phyloP scores from a whole-genome alignment of 352 stramenopile genomes.

The Globisporangium solare region DNA sequence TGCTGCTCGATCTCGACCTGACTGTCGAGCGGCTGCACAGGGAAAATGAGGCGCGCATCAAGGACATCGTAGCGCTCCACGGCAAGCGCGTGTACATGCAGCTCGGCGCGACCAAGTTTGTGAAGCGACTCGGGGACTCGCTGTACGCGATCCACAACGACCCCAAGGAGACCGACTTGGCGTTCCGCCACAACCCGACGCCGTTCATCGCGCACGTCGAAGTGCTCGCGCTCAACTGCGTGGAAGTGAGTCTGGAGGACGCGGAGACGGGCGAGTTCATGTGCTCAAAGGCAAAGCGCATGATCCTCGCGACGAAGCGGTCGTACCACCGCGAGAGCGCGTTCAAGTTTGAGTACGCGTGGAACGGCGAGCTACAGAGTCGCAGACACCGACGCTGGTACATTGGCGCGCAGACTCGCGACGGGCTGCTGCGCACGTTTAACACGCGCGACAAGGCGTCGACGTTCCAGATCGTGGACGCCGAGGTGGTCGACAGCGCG shows the following conservation, averaged over 20 bases:
- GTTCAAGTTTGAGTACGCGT: conserved; percentile 68
- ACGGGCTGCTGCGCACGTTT: conserved; percentile 61
- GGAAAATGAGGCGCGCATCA: conserved; percentile 26
- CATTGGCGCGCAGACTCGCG: conserved; percentile 55
- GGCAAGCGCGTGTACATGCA: conserved; percentile 59
- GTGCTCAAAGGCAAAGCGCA: conserved; percentile 44
- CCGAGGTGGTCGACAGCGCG: conserved; percentile 40
- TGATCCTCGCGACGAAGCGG: conserved; percentile 37
- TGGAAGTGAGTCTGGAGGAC: conserved; percentile 47
- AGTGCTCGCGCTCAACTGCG: conserved; percentile 47
- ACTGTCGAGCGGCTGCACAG: conserved; percentile 31
- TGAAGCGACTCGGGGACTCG: conserved; percentile 47
- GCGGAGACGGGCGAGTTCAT: conserved; percentile 35
- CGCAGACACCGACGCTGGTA: conserved; percentile 63
- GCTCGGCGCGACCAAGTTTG: conserved; percentile 29
- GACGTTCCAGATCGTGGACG: conserved; percentile 58
- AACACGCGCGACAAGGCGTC: conserved; percentile 49
- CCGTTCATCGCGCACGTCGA: conserved; percentile 36
- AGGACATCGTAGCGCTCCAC: conserved; percentile 22
- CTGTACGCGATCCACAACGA: conserved; percentile 59
- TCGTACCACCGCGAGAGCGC: conserved; percentile 54
- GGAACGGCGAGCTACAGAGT: conserved; percentile 68
- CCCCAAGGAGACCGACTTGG: conserved; percentile 49
- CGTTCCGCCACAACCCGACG: conserved; percentile 56
- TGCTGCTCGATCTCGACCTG: conserved; percentile 27